These are phyloP conservation scores for Chaetomiaceae sp. DNA, from an alignment of 2,329 filamentous ascomycete species.

Conservation along the genomic window DNA sequence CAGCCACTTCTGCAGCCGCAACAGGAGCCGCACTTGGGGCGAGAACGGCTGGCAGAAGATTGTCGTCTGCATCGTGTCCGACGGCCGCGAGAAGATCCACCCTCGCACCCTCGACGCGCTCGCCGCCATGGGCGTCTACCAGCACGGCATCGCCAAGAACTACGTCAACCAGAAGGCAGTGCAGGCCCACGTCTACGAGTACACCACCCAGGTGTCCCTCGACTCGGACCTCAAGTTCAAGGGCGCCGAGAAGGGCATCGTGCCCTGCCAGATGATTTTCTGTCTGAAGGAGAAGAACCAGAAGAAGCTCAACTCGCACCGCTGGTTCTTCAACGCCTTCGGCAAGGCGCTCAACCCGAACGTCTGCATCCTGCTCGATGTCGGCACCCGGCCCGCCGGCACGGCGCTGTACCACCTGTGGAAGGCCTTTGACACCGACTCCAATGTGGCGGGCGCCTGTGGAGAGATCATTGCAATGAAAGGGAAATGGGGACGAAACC, in stretches of 20 bases:
- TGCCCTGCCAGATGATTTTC: constrained; percentile 97
- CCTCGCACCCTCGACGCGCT: constrained; percentile 88
- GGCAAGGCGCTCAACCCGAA: constrained; percentile 90
- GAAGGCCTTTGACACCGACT: constrained; percentile 98
- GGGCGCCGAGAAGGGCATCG: constrained; percentile 97
- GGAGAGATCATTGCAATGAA: constrained; percentile 98
- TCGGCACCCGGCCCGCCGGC: constrained; percentile 84
- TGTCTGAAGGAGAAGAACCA: constrained; percentile 97
- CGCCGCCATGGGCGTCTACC: constrained; percentile 95
- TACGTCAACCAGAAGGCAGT: constrained; percentile 94
- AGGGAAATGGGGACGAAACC: constrained; percentile 73
- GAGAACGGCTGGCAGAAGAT: constrained; percentile 99
- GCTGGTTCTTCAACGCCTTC: constrained; percentile 99
- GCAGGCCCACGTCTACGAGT: constrained; percentile 96
- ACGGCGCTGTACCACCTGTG: constrained; percentile 96
- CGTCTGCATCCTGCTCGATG: constrained; percentile 93
- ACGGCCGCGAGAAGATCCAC: constrained; percentile 86
- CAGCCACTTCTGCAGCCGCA: constrained; percentile 88
- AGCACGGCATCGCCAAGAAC: constrained; percentile 98
- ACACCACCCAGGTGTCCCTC: constrained; percentile 95
- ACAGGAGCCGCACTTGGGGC: constrained; percentile 92
- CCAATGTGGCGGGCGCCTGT: constrained; percentile 92
- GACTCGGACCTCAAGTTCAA: constrained; percentile 98
- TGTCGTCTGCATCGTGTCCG: constrained; percentile 93
- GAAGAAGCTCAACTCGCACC: constrained; percentile 96